A percentile compares a stretch with the other conserved stretches of the same genome.
Conservation (phyloP, 306 rosid genomes). For the Lathyrus sativus region DNA sequence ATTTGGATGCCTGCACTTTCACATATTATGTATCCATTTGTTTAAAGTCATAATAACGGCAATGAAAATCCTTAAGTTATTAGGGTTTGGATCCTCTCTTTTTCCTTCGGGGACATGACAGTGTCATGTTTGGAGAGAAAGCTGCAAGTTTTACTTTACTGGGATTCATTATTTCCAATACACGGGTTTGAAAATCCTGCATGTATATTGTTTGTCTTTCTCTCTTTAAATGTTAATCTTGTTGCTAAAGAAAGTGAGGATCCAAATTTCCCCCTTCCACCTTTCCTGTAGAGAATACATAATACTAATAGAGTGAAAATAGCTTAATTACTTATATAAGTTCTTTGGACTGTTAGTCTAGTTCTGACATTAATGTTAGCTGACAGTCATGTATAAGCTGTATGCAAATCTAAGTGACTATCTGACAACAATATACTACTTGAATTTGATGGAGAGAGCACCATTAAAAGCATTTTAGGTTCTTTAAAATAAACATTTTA, state of each 20-base stretch:
- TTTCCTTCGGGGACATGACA: too few relatives aligned
- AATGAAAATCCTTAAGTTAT: neutral
- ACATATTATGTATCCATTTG: neutral
- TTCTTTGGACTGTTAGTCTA: neutral
- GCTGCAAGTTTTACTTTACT: too few relatives aligned
- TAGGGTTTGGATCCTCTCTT: too few relatives aligned
- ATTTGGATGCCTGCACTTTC: slow-evolving; percentile 16
- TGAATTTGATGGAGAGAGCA: slow-evolving; percentile 10
- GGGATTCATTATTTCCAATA: too few relatives aligned
- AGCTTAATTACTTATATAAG: neutral
- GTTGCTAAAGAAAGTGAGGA: neutral
- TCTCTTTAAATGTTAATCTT: neutral
- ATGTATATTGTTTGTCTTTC: too few relatives aligned
- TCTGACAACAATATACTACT: neutral
- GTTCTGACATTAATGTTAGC: slow-evolving; percentile 12
- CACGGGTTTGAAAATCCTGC: too few relatives aligned
- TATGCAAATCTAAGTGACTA: too few relatives aligned
- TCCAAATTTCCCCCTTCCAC: neutral
- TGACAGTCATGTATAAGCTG: neutral
- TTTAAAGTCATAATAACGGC: slow-evolving; percentile 18
- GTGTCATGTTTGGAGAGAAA: too few relatives aligned
- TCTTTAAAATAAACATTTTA: neutral
- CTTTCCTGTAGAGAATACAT: neutral
- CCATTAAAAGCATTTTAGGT: slow-evolving; percentile 14
- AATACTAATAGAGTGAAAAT: slow-evolving; percentile 14